A percentile compares a stretch with the other conserved stretches of the same genome.
Evolutionary conservation across 2,329 filamentous ascomycete genomes (phyloP).

Genomic region (Purpureocillium takamizusanense): DNA sequence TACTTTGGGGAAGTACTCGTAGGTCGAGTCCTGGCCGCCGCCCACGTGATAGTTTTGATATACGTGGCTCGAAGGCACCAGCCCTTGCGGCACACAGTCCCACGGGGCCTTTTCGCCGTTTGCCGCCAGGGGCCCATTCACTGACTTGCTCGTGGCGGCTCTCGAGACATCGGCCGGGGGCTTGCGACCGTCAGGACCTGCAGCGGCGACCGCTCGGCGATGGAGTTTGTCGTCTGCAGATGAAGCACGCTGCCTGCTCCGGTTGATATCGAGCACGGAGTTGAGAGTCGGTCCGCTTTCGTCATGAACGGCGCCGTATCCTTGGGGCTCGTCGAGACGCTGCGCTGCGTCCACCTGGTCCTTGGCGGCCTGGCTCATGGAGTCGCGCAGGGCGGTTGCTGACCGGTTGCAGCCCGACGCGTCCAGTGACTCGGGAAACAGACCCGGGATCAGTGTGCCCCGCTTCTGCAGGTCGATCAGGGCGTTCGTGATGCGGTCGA

Average conservation of each 20-base stretch:
- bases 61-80: constrained; percentile 37
- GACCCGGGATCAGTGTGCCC: constrained; percentile 61
- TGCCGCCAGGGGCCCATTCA: constrained; percentile 20
- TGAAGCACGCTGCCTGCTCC: neutral
- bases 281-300: neutral
- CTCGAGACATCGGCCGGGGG: no score
- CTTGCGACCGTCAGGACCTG: no score
- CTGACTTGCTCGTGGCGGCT: neutral
- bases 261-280: constrained; percentile 1
- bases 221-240: constrained; percentile 2
- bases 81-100: constrained; percentile 51
- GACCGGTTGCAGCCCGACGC: constrained; percentile 67
- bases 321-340: constrained; percentile 16
- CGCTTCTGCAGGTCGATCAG: constrained; percentile 65
- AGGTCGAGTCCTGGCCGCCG: constrained; percentile 59
- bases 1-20: constrained; percentile 61
- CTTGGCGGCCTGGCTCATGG: constrained; percentile 25
- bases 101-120: constrained; percentile 24
- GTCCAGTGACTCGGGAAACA: constrained; percentile 74
- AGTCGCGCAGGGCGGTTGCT: constrained; percentile 20
- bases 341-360: constrained; percentile 23
- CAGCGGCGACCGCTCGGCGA: constrained; percentile 1
- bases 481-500: constrained; percentile 76
- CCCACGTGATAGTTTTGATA: constrained; percentile 49
- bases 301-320: constrained; percentile 10